phyloP scores from a whole-genome alignment of 164 flowering plant species.

The Magnolia officinalis region DNA sequence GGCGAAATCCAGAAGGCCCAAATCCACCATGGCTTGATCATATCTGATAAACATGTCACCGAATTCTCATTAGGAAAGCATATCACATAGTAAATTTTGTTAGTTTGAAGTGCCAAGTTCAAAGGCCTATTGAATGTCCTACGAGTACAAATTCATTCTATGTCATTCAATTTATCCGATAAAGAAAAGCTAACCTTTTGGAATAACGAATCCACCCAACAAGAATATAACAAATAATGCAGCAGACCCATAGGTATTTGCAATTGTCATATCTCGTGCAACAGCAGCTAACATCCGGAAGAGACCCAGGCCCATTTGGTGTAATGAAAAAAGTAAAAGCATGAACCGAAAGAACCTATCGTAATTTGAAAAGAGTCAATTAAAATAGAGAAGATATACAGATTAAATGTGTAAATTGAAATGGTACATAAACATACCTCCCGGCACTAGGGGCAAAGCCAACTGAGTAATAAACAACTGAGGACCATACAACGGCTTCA shows the following conservation, averaged over 20 bases:
- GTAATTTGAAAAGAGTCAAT: conserved; percentile 9
- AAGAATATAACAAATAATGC: conserved; percentile 48
- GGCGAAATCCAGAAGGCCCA: conserved; percentile 95
- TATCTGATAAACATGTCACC: conserved; percentile 27
- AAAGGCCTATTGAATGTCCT: background rate
- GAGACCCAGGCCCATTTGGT: conserved; percentile 91
- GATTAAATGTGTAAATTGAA: conserved; percentile 2
- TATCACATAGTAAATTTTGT: too few species aligned
- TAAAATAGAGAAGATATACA: conserved; percentile 7
- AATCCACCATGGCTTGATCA: conserved; percentile 75
- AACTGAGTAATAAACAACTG: conserved; percentile 68
- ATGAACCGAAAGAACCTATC: conserved; percentile 77
- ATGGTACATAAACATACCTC: conserved; percentile 41
- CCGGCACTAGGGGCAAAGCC: conserved; percentile 76
- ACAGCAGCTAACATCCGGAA: conserved; percentile 67
- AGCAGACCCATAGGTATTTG: conserved; percentile 77
- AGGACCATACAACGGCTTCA: conserved; percentile 79
- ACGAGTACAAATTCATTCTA: background rate
- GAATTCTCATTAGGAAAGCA: background rate
- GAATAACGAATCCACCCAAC: conserved; percentile 82
- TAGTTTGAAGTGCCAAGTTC: background rate
- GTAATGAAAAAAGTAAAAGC: conserved; percentile 57
- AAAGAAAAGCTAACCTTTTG: conserved; percentile 52
- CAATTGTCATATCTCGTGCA: conserved; percentile 69
- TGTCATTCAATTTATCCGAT: background rate